Evolutionary conservation across 192 early-diverging fungal genomes (phyloP).

Genomic region (Lobosporangium transversale): DNA sequence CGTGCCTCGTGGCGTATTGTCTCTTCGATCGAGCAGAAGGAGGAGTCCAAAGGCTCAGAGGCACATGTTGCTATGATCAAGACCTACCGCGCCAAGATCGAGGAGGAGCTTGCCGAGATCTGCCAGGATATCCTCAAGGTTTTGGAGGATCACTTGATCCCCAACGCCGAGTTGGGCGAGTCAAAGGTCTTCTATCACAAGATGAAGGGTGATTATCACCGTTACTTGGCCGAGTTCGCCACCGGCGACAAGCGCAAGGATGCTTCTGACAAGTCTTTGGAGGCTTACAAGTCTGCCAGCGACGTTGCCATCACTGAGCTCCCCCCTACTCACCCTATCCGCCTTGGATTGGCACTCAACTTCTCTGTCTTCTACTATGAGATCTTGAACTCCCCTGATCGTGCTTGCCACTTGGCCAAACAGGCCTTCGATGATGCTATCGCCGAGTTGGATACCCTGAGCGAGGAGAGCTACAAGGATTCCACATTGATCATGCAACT

Average conservation of each 20-base stretch:
- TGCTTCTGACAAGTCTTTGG: constrained; percentile 84
- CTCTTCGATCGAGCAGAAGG: constrained; percentile 99
- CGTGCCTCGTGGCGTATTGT: constrained; percentile 99
- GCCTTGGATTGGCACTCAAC: constrained; percentile 97
- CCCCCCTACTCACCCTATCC: constrained; percentile 98
- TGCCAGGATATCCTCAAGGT: constrained; percentile 96
- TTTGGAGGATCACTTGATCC: constrained; percentile 90
- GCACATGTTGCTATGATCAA: constrained; percentile 93
- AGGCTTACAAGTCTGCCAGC: constrained; percentile 95
- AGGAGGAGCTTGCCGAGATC: constrained; percentile 92
- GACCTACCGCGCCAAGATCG: constrained; percentile 95
- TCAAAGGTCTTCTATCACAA: constrained; percentile 99
- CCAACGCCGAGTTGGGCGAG: constrained; percentile 91
- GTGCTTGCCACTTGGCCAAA: constrained; percentile 95
- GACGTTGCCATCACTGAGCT: constrained; percentile 95
- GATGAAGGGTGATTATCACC: constrained; percentile 99
- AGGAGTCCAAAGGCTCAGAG: constrained; percentile 93
- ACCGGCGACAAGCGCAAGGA: constrained; percentile 85
- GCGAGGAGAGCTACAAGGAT: constrained; percentile 97
- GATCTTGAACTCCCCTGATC: constrained; percentile 97
- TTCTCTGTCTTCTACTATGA: constrained; percentile 99
- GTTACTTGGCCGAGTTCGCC: constrained; percentile 98
- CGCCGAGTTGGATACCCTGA: constrained; percentile 97
- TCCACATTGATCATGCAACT: constrained; percentile 97
- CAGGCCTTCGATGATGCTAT: constrained; percentile 99